Base-by-base conservation (phyloP, 2,329 filamentous ascomycete species). In the Ophiocordyceps camponoti-floridani region DNA sequence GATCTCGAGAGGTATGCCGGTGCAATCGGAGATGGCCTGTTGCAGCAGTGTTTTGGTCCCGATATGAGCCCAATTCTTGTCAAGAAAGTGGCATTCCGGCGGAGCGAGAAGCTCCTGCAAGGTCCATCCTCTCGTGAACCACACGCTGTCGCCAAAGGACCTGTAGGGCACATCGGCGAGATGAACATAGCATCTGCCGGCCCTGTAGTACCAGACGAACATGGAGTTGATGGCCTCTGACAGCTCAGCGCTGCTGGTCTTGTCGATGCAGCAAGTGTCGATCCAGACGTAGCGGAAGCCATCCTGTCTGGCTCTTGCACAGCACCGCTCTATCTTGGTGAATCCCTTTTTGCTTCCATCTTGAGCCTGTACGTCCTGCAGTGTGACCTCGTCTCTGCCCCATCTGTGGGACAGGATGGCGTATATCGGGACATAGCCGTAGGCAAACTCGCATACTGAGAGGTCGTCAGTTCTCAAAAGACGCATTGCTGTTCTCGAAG, bases 251-350 rank as follows among this genome's bases (percentile, higher is more conserved):
- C 48, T 48, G 18, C 49, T 53, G 2, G 45, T 47, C 19, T 54
- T 51, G 47, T 56, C 51, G 49, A 57, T 55, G 45, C 55, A 57
- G 48, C 53, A 54, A 1, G 52, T 56, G 28, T 57, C 54, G 18
- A 53, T 46, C 56, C 56, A 58, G 2, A 53, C 44, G 47, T 55
- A 55, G 4, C 46, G 23, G 43, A 51, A 50, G 4, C 52, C 51
- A 10, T 53, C 47, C 1, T 43, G 42, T 27, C 30, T 42, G 26
- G 40, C 40, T 10, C 30, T 26, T 10, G 28, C 26, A 11, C 40
- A 42, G 38, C 16, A 40, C 14, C 38, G 13, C n/a, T 40, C n/a
- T 19, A 40, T 18, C 37, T 40, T 40, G 1, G 16, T 12, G 37
- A 40, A 40, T 14, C 37, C 37, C n/a, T 40, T 2, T 16, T 19